These are phyloP conservation scores for Macrophomina tecta DNA, from an alignment of 2,329 filamentous ascomycete genomes.

Conservation along the genomic window DNA sequence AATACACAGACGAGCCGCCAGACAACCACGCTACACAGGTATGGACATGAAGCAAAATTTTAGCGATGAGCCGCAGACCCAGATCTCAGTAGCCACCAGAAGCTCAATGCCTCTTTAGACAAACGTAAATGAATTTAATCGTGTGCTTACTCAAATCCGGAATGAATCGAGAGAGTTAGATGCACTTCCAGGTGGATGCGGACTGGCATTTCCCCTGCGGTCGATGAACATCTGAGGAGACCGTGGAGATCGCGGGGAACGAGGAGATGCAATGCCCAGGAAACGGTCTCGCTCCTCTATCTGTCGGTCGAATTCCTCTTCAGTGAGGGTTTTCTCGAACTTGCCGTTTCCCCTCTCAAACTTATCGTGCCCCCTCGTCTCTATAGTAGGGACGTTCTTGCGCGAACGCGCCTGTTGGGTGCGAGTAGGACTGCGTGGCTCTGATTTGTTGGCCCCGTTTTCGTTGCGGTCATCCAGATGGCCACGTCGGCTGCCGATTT, in stretches of 20 bases:
- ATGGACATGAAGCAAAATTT: not conserved
- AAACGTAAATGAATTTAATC: not conserved
- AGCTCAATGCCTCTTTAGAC: not conserved
- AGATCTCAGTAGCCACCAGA: not conserved
- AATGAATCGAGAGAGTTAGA: slow-evolving; percentile 14
- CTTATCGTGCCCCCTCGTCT: not conserved
- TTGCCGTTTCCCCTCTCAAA: slow-evolving; percentile 1
- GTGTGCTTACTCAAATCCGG: not conserved
- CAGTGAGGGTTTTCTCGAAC: slow-evolving; percentile 2
- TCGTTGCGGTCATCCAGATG: too few relatives aligned
- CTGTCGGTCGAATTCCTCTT: slow-evolving; percentile 10
- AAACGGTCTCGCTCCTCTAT: not conserved
- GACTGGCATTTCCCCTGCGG: not conserved
- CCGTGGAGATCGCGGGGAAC: not conserved
- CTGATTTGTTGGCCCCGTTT: not conserved
- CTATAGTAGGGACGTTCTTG: not conserved
- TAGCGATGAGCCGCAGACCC: not conserved
- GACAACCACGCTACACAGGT: not conserved
- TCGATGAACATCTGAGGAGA: not conserved
- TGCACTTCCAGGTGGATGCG: slow-evolving; percentile 10
- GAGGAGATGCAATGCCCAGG: not conserved
- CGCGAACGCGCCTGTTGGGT: not conserved
- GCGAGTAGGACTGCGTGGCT: not conserved
- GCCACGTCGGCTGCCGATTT: slow-evolving; percentile 1
- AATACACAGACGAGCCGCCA: not conserved